A percentile compares a stretch with the other conserved stretches of the same genome.
These are phyloP conservation scores for Meyerozyma guilliermondii DNA, from an alignment of 1,139 yeast genomes.

Conservation along the genomic window DNA sequence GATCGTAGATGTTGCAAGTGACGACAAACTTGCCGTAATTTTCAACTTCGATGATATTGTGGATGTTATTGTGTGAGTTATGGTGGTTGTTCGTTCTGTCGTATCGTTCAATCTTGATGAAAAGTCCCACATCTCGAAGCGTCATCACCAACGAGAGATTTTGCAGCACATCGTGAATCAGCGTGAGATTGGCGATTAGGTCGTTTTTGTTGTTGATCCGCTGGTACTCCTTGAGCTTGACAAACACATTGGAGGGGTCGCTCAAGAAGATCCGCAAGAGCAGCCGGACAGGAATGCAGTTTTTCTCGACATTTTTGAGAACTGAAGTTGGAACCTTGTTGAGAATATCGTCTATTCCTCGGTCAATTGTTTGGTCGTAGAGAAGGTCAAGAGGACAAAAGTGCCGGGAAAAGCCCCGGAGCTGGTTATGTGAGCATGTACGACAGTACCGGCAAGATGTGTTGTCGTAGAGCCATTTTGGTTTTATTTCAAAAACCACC, in stretches of 20 bases:
- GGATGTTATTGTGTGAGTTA: conserved; percentile 30
- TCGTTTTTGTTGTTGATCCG: conserved; percentile 31
- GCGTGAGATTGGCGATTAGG: conserved; percentile 28
- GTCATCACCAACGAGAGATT: conserved; percentile 48
- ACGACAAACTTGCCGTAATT: conserved; percentile 25
- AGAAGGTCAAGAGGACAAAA: conserved; percentile 43
- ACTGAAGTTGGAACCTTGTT: conserved; percentile 21
- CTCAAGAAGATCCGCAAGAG: conserved; percentile 24
- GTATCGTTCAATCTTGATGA: conserved; percentile 37
- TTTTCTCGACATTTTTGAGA: conserved; percentile 13
- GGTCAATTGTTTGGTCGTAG: conserved; percentile 26
- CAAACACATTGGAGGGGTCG: conserved; percentile 33
- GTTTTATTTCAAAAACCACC: conserved; percentile 40
- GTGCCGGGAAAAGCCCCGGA: conserved; percentile 28
- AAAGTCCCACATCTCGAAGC: conserved; percentile 50
- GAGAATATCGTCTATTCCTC: conserved; percentile 33
- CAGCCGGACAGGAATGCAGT: conserved; percentile 25
- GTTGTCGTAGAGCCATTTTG: conserved; percentile 46
- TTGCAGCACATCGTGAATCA: conserved; percentile 39
- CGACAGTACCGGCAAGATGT: conserved; percentile 35
- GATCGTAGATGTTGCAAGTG: conserved; percentile 39
- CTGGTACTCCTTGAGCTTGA: conserved; percentile 33
- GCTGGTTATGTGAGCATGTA: conserved; percentile 40
- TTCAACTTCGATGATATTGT: conserved; percentile 25
- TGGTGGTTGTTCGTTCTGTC: conserved; percentile 25